A percentile compares a stretch with the other conserved stretches of the same genome.
These are phyloP conservation scores for Kodamaea sagamina DNA, from an alignment of 805 yeast genomes.

Conservation along the genomic window DNA sequence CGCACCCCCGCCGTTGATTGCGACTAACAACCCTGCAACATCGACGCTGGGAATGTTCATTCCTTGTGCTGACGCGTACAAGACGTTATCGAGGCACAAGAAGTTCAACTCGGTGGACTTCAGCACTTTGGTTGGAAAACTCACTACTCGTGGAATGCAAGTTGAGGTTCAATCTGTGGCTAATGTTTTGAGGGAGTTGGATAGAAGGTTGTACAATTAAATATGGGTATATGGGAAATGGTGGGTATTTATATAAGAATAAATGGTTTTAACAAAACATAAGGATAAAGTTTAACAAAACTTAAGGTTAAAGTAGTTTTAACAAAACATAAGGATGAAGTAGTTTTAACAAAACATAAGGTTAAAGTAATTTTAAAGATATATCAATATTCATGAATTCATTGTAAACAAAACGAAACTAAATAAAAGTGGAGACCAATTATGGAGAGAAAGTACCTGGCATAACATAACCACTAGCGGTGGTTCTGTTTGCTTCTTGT, in stretches of 20 bases:
- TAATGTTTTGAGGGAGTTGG: conserved; percentile 78
- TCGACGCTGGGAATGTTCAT: conserved; percentile 54
- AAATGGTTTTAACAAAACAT: too few relatives aligned
- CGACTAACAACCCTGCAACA: conserved; percentile 17
- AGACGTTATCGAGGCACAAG: conserved; percentile 80
- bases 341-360: too few relatives aligned
- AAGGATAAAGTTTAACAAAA: too few relatives aligned
- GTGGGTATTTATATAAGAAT: too few relatives aligned
- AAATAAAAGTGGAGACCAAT: not conserved
- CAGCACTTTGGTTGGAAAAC: conserved; percentile 68
- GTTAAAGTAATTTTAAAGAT: too few relatives aligned
- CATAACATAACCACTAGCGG: conserved; percentile 3
- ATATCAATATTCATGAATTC: too few relatives aligned
- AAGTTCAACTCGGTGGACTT: conserved; percentile 74
- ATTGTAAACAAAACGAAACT: too few relatives aligned
- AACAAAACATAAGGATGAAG: too few relatives aligned
- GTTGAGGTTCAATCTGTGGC: conserved; percentile 93
- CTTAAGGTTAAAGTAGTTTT: too few relatives aligned
- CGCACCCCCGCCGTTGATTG: conserved; percentile 17
- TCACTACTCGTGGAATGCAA: conserved; percentile 82
- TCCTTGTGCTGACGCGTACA: conserved; percentile 89
- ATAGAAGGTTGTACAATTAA: conserved; percentile 45
- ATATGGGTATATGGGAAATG: too few relatives aligned
- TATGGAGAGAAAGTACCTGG: conserved; percentile 8
- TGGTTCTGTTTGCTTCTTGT: not conserved